These are phyloP conservation scores for Ustilago vetiveriae DNA, from an alignment of 1,284 basidiomycete genomes.

Conservation along the genomic window DNA sequence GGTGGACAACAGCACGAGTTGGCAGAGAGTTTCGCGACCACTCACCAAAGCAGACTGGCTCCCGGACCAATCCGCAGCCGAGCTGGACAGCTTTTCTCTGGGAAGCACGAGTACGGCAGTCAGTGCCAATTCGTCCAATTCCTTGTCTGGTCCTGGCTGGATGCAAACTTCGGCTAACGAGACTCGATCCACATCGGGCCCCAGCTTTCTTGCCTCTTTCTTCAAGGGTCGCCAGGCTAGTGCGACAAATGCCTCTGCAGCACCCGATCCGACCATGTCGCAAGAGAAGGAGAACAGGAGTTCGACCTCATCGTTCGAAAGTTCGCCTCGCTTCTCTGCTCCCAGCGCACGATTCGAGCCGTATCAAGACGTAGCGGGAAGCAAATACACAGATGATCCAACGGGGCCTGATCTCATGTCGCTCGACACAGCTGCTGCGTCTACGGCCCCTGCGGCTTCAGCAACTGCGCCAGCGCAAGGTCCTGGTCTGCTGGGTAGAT, in stretches of 20 bases:
- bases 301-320: conserved; percentile 6
- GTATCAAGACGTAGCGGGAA: conserved; percentile 19
- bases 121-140: neutral
- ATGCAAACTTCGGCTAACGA: conserved; percentile 36
- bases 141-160: conserved; percentile 39
- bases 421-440: conserved; percentile 16
- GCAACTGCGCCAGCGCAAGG: conserved; percentile 12
- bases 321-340: neutral
- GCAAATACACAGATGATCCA: conserved; percentile 32
- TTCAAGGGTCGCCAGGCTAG: conserved; percentile 38
- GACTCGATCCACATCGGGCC: conserved; percentile 14
- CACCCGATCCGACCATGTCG: neutral
- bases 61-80: conserved; percentile 11
- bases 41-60: conserved; percentile 30
- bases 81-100: conserved; percentile 6
- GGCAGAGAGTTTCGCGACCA: conserved; percentile 22
- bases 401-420: conserved; percentile 40
- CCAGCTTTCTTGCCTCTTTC: conserved; percentile 35
- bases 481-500: conserved; percentile 29
- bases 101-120: neutral
- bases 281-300: conserved; percentile 7
- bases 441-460: neutral
- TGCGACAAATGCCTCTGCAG: neutral
- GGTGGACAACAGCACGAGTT: conserved; percentile 13
- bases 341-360: conserved; percentile 15